Conservation (phyloP, 805 yeast species). For the Priceomyces melissophilus region DNA sequence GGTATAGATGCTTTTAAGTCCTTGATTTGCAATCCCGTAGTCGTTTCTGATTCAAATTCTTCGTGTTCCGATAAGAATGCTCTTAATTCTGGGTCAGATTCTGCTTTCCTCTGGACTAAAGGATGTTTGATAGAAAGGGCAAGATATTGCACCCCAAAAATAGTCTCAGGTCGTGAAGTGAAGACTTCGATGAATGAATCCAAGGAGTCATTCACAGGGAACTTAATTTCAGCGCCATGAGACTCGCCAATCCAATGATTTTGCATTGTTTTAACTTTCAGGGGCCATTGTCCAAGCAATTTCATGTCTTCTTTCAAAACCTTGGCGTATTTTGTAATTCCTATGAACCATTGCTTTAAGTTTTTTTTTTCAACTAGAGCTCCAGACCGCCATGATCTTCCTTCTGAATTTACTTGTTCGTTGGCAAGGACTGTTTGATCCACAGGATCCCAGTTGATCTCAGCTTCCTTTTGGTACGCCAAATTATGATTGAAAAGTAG, state of each 20-base stretch:
- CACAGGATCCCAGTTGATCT: conserved; percentile 97
- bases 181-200: conserved; percentile 48
- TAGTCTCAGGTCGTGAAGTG: conserved; percentile 89
- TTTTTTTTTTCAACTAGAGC: conserved; percentile 82
- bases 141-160: conserved; percentile 76
- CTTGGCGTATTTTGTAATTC: conserved; percentile 78
- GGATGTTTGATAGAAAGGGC: conserved; percentile 78
- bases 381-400: conserved; percentile 96
- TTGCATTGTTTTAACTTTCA: conserved; percentile 86
- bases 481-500: conserved; percentile 69
- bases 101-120: conserved; percentile 40
- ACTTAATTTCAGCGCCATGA: conserved; percentile 67
- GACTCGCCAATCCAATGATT: conserved; percentile 92
- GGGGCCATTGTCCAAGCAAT: conserved; percentile 74
- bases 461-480: conserved; percentile 83
- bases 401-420: conserved; percentile 91
- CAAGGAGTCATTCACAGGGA: conserved; percentile 29
- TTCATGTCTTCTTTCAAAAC: conserved; percentile 64
- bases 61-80: conserved; percentile 54
- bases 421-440: conserved; percentile 92
- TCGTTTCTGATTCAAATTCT: conserved; percentile 22
- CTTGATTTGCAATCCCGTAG: conserved; percentile 55
- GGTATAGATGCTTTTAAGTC: conserved; percentile 56
- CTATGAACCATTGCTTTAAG: conserved; percentile 90
- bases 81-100: conserved; percentile 36